Evolutionary conservation across 805 yeast genomes (phyloP), one percentile per base, ranked within the genome.

Genomic region (Pichia insulana): DNA sequence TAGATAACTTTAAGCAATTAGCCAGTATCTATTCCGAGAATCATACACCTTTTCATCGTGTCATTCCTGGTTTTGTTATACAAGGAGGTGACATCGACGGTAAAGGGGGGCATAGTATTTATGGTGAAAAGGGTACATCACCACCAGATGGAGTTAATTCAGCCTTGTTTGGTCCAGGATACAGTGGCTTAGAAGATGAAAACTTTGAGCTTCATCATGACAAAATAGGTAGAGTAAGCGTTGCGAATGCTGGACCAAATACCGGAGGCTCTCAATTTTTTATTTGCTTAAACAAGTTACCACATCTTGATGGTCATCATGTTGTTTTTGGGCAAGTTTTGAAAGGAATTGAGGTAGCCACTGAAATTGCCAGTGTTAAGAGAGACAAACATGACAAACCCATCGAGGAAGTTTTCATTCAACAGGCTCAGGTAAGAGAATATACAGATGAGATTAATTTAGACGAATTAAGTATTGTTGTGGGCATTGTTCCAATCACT

Each of bases 81-180:
- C 95, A 85, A 65, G 95, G 95, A 44, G 96, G 96, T 48, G 90
- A 86, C 62, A 79, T 81, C 58, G 69, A 71, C 51, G 89, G 90
- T 13, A 69, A 75, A 42, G 95, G 94, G 20, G 95, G 96, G 12
- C 69, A 70, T 52, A 83, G 94, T 22, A 80, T 86, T 53, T 83
- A 78, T 62, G 49, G 48, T 17, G 43, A 47, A 38, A 42, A 30
- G 8, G 50, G 51, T 10, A 7, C 27, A 10, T 31, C 42, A 6
- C 42, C 46, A 13, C 9, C n/a, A 16, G 46, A 17, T 33, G 15
- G 36, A 4, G 16, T 10, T 12, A 25, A 43, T 39, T 37, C 39
- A 7, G 36, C 27, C 8, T 12, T 15, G 8, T 43, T 27, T 32
- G 96, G 95, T 26, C 67, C 67, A 43, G 71, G 69, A 55, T 30